Evolutionary conservation across 116 monocot genomes (phyloP), one percentile per base, ranked within the genome.

Genomic region (Cymodocea nodosa): DNA sequence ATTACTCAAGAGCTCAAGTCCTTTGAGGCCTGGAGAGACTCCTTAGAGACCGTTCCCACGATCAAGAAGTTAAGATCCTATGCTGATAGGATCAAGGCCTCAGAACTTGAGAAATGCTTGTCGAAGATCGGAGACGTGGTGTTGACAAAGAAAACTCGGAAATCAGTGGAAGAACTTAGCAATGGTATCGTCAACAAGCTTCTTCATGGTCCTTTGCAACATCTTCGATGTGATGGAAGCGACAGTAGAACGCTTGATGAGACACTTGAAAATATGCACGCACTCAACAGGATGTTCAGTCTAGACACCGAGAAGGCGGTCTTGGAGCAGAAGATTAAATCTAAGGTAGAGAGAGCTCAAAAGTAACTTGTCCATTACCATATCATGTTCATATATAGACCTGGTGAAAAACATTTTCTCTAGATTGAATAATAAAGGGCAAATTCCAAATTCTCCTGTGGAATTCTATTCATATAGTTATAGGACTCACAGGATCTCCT

Each of bases 241-340:
- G 86, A 83, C 40, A 76, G 74, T 60, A 64, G 80, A 62, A 74
- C 74, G 3, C 75, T 86, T 9, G 80, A 77, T 59, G 86, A 86
- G 74, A 86, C 86, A 23, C 80, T 83, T 23, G 86, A 80, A 19
- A 86, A 86, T 62, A 86, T 82, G 86, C 77, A 86, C 72, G 86
- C 83, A 0, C 77, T 86, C 14, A 86, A 82, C 75, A 76, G 86
- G 34, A 83, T 86, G 83, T 86, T 82, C 73, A 78, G 69, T 44
- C 56, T 86, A 16, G 76, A 83, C 66, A 86, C 82, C 0, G 86
- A 83, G 52, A 82, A 72, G 39, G 77, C 82, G 23, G 63, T 86
- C 20, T 55, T 82, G 24, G 83, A 86, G 60, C 76, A 83, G 35
- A 87, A 83, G 77, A 70, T 87, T 30, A 83, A 76, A 39, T 71